Conservation (phyloP, 2,329 filamentous ascomycete species). For the Neonectria hederae region DNA sequence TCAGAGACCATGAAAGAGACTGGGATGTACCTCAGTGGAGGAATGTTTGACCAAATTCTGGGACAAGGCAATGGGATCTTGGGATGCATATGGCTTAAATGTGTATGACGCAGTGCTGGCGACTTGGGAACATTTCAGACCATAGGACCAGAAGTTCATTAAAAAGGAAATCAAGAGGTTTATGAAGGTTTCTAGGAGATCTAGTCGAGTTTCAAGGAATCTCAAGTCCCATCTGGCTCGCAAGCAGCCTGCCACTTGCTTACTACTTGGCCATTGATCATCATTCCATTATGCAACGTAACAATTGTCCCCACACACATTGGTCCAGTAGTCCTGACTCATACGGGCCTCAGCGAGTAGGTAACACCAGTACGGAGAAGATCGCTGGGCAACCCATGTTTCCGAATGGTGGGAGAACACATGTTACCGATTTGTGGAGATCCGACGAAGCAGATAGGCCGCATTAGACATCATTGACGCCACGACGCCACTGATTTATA, state of each 20-base stretch:
- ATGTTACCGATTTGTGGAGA: neutral
- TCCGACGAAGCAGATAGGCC: neutral
- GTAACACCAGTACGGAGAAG: neutral
- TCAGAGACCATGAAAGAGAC: slow-evolving; percentile 19
- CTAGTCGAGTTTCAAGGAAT: neutral
- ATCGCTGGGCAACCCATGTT: neutral
- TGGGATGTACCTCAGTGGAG: slow-evolving; percentile 13
- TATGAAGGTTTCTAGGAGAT: neutral
- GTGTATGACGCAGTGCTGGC: slow-evolving; percentile 16
- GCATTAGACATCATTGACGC: neutral
- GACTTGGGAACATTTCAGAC: slow-evolving; percentile 10
- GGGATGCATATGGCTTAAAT: slow-evolving; percentile 15
- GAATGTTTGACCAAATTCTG: slow-evolving; percentile 14
- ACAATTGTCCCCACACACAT: neutral
- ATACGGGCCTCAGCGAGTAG: neutral
- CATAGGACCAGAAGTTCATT: slow-evolving; percentile 20
- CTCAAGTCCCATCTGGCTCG: no score
- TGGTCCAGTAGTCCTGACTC: neutral
- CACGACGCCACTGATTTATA: neutral
- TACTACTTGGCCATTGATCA: no score
- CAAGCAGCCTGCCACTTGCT: no score
- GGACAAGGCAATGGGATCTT: slow-evolving; percentile 14
- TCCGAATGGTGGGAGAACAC: neutral
- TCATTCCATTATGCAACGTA: neutral
- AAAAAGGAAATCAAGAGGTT: neutral